Base-by-base conservation (phyloP, 148 eudicot species). In the Arbutus unedo region DNA sequence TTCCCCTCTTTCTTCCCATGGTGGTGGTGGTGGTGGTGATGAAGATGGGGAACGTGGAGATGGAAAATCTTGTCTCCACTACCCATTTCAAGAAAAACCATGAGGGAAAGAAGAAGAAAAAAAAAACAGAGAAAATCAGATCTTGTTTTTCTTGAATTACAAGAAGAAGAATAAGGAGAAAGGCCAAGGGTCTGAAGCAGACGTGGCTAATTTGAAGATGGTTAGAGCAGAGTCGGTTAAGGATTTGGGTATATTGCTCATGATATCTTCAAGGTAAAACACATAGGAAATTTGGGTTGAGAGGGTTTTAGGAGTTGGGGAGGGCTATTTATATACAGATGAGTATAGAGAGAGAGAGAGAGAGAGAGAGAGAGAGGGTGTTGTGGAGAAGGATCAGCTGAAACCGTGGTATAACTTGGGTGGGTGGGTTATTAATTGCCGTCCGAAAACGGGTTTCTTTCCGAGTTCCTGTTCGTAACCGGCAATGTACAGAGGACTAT, bases 171-270 rank as follows among this genome's bases (percentile, higher is more conserved):
- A 31, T 31, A 11, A 25, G 31, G 71, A 66, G 71, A 31, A 66
- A 66, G 44, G 99, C 99, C 99, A 94, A 66, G 99, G 98, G 25
- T 96, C 93, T 2, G 95, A 90, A 44, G 94, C 83, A 11, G 94
- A 96, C 82, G 93, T 92, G 60, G 94, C 83, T 43, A 96, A 88
- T 5, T 64, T 86, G 81, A 96, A 96, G 84, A 92, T 85, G 79
- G 89, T 89, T 10, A 94, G 90, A 54, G 92, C 89, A 81, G 93
- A 90, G 66, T 92, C 89, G 47, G 90, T 91, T 67, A 96, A 86
- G 4, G 94, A 94, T 77, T 38, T 90, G n/a, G 99, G 99, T 54
- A 96, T 90, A 83, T 92, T 94, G 94, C 91, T 94, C 99, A 93
- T 94, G 81, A 73, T 84, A 15, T 10, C 44, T 15, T 25, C n/a